Evolutionary conservation across 2,329 filamentous ascomycete species (phyloP).

Genomic region (Exserohilum rostratum): DNA sequence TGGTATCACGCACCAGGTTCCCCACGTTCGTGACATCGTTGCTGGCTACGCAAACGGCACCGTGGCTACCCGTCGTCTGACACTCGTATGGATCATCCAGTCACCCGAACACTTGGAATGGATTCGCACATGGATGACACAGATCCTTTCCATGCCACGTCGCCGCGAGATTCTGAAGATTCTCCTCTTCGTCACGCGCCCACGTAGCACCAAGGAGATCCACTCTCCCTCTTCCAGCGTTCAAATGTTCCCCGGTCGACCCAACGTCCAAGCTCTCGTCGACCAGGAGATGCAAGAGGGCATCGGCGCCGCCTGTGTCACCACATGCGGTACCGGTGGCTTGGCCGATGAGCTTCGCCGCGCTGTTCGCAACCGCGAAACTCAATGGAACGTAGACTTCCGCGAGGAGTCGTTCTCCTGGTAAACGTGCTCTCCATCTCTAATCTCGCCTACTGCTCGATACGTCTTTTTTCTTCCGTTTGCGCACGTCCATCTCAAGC

Average conservation of each 20-base stretch:
- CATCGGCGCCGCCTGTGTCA: slow-evolving; percentile 86
- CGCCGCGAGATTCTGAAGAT: slow-evolving; percentile 84
- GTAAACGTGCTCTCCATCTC: slow-evolving; percentile 44
- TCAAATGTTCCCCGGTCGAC: slow-evolving; percentile 89
- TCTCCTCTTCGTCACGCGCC: slow-evolving; percentile 87
- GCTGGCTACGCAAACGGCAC: slow-evolving; percentile 67
- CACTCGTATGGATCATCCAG: slow-evolving; percentile 91
- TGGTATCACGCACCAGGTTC: slow-evolving; percentile 93
- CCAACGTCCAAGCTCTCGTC: slow-evolving; percentile 80
- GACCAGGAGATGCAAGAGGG: slow-evolving; percentile 81
- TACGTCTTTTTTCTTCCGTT: slow-evolving; percentile 24
- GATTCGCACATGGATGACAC: slow-evolving; percentile 90
- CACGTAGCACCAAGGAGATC: slow-evolving; percentile 82
- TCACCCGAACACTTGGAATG: slow-evolving; percentile 89
- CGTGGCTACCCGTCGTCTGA: slow-evolving; percentile 79
- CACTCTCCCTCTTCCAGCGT: slow-evolving; percentile 78
- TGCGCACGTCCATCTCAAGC: slow-evolving; percentile 9
- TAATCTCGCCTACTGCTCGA: slow-evolving; percentile 15
- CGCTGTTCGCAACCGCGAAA: slow-evolving; percentile 69
- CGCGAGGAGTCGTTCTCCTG: slow-evolving; percentile 78
- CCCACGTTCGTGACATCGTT: slow-evolving; percentile 75
- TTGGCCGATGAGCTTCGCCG: slow-evolving; percentile 76
- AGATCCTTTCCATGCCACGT: slow-evolving; percentile 79
- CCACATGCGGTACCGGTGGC: slow-evolving; percentile 75
- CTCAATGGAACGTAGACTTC: slow-evolving; percentile 73